Base-by-base conservation (phyloP, 768 basidiomycete genomes). In the Lentinula boryana region DNA sequence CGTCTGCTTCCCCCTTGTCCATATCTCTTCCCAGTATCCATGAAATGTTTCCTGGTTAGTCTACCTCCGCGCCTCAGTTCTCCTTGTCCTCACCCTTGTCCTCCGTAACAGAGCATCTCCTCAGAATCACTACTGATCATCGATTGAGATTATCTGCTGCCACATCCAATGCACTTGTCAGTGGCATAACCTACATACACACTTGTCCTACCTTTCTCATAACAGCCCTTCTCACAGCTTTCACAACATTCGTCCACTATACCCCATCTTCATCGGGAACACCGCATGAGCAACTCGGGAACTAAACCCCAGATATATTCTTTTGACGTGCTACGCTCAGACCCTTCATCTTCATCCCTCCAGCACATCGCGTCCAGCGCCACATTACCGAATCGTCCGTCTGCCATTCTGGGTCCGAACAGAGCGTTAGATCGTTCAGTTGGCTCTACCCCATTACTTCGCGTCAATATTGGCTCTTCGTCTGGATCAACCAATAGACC, bases 11-110 rank as follows among this genome's bases (percentile, higher is more conserved):
- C 31, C 54, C 32, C 23, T 18, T 44, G 35, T 32, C 48, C 5
- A 16, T 60, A 51, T 60, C 77, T 2, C 70, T 84, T 31, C 83
- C 83, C 31, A 79, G 80, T 64, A 82, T 83, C 27, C 75, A 78
- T 27, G 80, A 83, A 62, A 80, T 84, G 75, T 84, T 84, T 63
- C 83, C 83, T 50, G 83, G 83, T 80, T 40, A 15, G 63, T 46
- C 27, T 27, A 27, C 27, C 27, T 72, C 60, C 12, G 21, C 31
- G 35, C n/a, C n/a, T 53, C 32, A 38, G 12, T 33, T 60, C 63
- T 58, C 60, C 58, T 62, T 41, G 60, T 62, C 43, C 52, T 49
- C 21, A 3, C 3, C 41, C 18, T 44, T 8, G 16, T 27, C 5
- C 43, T 32, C 12, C 2, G 4, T 23, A 3, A 3, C 65, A 73